These are phyloP conservation scores for Macrolepiota albuminosa DNA, from an alignment of 768 basidiomycete species.

Conservation along the genomic window DNA sequence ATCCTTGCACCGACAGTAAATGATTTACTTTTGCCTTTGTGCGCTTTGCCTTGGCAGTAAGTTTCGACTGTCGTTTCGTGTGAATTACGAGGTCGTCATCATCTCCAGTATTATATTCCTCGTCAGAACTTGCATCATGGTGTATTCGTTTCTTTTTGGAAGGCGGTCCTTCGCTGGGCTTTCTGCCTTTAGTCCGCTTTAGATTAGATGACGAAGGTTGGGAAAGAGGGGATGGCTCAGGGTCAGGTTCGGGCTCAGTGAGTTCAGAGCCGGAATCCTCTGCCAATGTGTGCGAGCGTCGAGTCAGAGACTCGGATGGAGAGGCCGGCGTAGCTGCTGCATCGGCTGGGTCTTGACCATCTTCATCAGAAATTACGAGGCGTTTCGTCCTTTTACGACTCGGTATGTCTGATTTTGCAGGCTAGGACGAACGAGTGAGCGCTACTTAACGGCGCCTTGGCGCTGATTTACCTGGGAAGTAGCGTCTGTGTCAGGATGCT, in stretches of 20 bases:
- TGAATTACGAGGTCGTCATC: conserved; percentile 3
- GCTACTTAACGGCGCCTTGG: neutral
- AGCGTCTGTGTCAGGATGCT: neutral
- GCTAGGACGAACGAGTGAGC: conserved; percentile 3
- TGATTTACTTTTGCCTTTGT: conserved; percentile 10
- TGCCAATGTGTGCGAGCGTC: conserved; percentile 6
- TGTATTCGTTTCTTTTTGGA: conserved; percentile 15
- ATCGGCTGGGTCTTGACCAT: conserved; percentile 13
- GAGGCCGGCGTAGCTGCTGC: conserved; percentile 7
- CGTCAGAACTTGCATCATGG: conserved; percentile 24
- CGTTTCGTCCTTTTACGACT: conserved; percentile 20
- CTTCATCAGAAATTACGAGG: conserved; percentile 21
- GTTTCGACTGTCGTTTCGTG: conserved; percentile 15
- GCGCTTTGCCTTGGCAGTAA: conserved; percentile 23
- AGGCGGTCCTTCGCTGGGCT: conserved; percentile 6
- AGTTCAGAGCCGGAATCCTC: conserved; percentile 10
- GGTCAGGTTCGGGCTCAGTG: conserved; percentile 5
- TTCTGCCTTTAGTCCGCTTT: conserved; percentile 8
- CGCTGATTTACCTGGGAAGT: conserved; percentile 17
- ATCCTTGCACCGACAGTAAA: conserved; percentile 11
- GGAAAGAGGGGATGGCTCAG: conserved; percentile 1
- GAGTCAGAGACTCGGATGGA: neutral
- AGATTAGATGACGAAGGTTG: conserved; percentile 4
- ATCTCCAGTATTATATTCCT: conserved; percentile 13
- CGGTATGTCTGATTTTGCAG: conserved; percentile 11